Conservation (phyloP, 164 flowering plant genomes). For the Vitis riparia region DNA sequence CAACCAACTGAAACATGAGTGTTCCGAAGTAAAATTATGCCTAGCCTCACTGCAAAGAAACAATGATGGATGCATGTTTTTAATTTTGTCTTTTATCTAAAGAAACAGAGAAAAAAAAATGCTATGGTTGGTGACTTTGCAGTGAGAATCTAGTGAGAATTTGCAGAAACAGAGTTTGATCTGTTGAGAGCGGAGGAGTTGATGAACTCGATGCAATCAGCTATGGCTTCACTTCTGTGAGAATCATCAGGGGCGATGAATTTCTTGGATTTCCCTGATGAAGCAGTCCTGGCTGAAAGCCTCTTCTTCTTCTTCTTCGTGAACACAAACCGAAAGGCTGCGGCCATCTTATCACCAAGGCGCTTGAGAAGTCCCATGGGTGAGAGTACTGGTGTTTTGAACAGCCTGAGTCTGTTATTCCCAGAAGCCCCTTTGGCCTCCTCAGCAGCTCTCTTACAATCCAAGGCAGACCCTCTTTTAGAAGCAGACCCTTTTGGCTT, state of each 20-base stretch:
- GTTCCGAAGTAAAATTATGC: too few species aligned
- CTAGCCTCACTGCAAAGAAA: too few species aligned
- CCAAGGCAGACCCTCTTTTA: too few species aligned
- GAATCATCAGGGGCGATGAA: constrained; percentile 42
- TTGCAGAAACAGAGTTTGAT: constrained; percentile 34
- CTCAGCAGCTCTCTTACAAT: constrained; percentile 7
- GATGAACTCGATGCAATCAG: constrained; percentile 73
- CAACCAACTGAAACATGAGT: too few species aligned
- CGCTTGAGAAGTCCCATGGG: constrained; percentile 32
- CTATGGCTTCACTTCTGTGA: constrained; percentile 56
- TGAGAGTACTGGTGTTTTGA: constrained; percentile 24
- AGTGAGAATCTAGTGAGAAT: neutral
- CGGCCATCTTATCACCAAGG: constrained; percentile 35
- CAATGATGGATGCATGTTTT: too few species aligned
- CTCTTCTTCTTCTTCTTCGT: constrained; percentile 15
- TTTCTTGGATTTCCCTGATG: constrained; percentile 42
- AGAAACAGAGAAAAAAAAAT: too few species aligned
- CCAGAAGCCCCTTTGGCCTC: constrained; percentile 13
- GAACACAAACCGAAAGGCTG: constrained; percentile 31
- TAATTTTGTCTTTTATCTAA: too few species aligned
- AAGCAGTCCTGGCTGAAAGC: constrained; percentile 20
- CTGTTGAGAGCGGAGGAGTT: constrained; percentile 51
- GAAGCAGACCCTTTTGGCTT: too few species aligned
- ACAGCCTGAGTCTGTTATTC: constrained; percentile 26
- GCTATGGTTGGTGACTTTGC: too few species aligned